These are phyloP conservation scores for Pichia terricola DNA, from an alignment of 1,139 yeast species.

Conservation along the genomic window DNA sequence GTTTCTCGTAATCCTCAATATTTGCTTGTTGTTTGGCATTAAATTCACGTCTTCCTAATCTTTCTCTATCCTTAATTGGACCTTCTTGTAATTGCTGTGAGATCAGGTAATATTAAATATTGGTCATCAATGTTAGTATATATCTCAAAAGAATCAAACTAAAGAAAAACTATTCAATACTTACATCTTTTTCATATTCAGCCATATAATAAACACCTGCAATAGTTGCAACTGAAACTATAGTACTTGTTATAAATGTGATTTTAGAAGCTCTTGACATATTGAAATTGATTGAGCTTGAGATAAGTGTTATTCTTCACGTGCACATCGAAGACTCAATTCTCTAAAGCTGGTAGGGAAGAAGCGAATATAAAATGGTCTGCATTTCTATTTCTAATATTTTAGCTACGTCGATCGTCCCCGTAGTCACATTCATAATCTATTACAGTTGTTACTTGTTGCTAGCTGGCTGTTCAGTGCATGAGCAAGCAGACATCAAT, in stretches of 20 bases:
- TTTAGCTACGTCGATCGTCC: too few relatives aligned
- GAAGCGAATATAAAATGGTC: too few relatives aligned
- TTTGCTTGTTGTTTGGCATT: constrained; percentile 42
- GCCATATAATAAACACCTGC: constrained; percentile 27
- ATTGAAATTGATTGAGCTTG: too few relatives aligned
- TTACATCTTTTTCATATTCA: constrained; percentile 27
- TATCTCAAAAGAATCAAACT: background rate
- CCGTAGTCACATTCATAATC: too few relatives aligned
- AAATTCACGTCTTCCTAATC: constrained; percentile 23
- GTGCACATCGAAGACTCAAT: too few relatives aligned
- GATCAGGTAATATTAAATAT: background rate
- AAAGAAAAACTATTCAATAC: constrained; percentile 11
- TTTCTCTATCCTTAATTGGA: constrained; percentile 26
- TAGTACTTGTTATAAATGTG: constrained; percentile 21
- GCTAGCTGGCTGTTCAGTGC: too few relatives aligned
- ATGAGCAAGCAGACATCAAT: too few relatives aligned
- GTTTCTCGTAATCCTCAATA: constrained; percentile 66
- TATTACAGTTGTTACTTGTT: too few relatives aligned
- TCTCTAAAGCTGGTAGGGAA: too few relatives aligned
- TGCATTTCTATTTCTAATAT: too few relatives aligned
- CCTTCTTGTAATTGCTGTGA: constrained; percentile 25
- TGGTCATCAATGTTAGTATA: constrained; percentile 6
- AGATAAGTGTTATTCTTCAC: too few relatives aligned
- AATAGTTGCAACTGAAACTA: constrained; percentile 20
- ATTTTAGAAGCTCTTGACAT: constrained; percentile 28